Conservation (phyloP, 2,329 filamentous ascomycete species). For the Diaporthe destruens region DNA sequence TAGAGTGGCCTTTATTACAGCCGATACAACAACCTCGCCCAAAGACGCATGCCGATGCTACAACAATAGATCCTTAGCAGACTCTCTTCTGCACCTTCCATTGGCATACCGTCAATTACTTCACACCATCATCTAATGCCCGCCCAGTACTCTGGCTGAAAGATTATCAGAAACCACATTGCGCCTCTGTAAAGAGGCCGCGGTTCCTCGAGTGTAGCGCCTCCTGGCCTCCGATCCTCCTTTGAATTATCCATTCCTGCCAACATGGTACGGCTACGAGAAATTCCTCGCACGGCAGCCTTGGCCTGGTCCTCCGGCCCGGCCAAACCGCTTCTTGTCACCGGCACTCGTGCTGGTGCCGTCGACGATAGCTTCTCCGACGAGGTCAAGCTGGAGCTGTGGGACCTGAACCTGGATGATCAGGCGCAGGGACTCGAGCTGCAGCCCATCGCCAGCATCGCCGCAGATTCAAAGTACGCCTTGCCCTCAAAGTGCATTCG, state of each 20-base stretch:
- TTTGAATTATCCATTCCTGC: slow-evolving; percentile 19
- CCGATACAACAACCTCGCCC: slow-evolving; percentile 20
- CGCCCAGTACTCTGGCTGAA: slow-evolving; percentile 21
- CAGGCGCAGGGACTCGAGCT: slow-evolving; percentile 83
- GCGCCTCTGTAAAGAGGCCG: slow-evolving; percentile 36
- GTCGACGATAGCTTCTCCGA: slow-evolving; percentile 98
- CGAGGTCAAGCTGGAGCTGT: slow-evolving; percentile 95
- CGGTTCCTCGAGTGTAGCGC: slow-evolving; percentile 27
- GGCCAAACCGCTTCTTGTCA: slow-evolving; percentile 85
- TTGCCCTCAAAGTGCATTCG: background rate
- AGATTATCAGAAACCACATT: slow-evolving; percentile 27
- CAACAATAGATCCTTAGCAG: slow-evolving; percentile 32
- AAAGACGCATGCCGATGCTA: slow-evolving; percentile 26
- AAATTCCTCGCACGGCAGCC: slow-evolving; percentile 95
- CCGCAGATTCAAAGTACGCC: slow-evolving; percentile 86
- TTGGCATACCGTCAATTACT: slow-evolving; percentile 19
- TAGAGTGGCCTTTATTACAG: slow-evolving; percentile 35
- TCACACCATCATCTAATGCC: slow-evolving; percentile 32
- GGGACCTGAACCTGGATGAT: slow-evolving; percentile 90
- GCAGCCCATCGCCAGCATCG: slow-evolving; percentile 85
- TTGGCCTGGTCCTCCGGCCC: slow-evolving; percentile 95
- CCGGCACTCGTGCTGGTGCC: slow-evolving; percentile 93
- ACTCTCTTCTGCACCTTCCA: slow-evolving; percentile 32
- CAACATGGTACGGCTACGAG: slow-evolving; percentile 92
- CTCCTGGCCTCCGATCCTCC: slow-evolving; percentile 10